phyloP scores from a whole-genome alignment of 2,329 filamentous ascomycete genomes.

The Neoascochyta sp. region DNA sequence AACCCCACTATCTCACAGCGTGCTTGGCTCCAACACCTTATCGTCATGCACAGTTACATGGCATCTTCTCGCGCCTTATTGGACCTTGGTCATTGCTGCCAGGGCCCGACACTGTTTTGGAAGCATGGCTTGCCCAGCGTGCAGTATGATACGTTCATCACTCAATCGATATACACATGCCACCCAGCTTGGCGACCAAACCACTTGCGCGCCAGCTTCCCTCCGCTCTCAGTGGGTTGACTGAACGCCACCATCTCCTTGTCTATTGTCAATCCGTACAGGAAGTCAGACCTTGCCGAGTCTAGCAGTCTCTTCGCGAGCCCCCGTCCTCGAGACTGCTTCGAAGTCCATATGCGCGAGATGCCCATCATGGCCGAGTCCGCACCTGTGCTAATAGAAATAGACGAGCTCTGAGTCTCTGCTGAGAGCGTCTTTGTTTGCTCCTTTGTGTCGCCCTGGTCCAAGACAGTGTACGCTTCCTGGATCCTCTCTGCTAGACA shows the following conservation, averaged over 20 bases:
- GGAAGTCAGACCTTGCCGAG: conserved; percentile 53
- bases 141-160: too few relatives aligned
- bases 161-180: conserved; percentile 61
- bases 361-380: conserved; percentile 56
- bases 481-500: conserved; percentile 60
- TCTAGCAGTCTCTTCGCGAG: conserved; percentile 58
- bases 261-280: conserved; percentile 53
- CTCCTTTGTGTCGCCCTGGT: conserved; percentile 15
- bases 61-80: too few relatives aligned
- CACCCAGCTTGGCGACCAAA: conserved; percentile 54
- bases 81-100: too few relatives aligned
- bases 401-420: conserved; percentile 27
- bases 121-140: too few relatives aligned
- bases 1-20: conserved; percentile 16
- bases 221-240: conserved; percentile 62
- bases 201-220: conserved; percentile 55
- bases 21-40: conserved; percentile 4
- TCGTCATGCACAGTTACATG: too few relatives aligned
- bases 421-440: conserved; percentile 11
- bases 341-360: conserved; percentile 63
- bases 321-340: conserved; percentile 53
- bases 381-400: conserved; percentile 44
- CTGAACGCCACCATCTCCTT: conserved; percentile 60
- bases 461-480: conserved; percentile 52
- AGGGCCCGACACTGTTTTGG: too few relatives aligned